These are phyloP conservation scores for Lentinula sp. DNA, from an alignment of 768 basidiomycete species.

Conservation along the genomic window DNA sequence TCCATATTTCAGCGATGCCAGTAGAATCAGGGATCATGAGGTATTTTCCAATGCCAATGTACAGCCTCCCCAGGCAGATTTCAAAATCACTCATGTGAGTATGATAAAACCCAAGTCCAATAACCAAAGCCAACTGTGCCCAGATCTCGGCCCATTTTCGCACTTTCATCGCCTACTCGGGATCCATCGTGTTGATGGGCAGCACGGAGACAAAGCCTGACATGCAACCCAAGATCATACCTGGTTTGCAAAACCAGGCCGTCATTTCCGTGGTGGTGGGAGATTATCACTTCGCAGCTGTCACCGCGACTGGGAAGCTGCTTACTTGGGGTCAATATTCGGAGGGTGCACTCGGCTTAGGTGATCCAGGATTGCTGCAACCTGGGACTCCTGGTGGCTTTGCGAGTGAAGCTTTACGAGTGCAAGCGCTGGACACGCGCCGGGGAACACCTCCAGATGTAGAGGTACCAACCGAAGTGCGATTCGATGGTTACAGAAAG, in stretches of 20 bases:
- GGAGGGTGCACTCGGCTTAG: conserved; percentile 79
- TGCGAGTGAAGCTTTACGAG: conserved; percentile 25
- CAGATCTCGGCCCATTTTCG: conserved; percentile 82
- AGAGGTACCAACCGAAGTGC: conserved; percentile 58
- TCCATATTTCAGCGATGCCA: conserved; percentile 64
- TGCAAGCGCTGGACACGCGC: conserved; percentile 19
- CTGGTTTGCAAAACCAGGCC: conserved; percentile 65
- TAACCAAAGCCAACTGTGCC: background rate
- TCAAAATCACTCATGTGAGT: conserved; percentile 77
- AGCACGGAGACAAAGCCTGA: conserved; percentile 30
- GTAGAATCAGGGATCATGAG: conserved; percentile 38
- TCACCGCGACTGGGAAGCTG: conserved; percentile 71
- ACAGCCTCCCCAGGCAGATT: conserved; percentile 30
- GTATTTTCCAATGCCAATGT: conserved; percentile 29
- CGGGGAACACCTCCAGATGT: conserved; percentile 38
- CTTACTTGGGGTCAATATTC: conserved; percentile 80
- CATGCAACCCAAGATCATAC: conserved; percentile 54
- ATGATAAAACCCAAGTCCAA: background rate
- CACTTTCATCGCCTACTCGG: conserved; percentile 78
- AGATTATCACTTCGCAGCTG: conserved; percentile 88
- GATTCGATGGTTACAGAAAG: conserved; percentile 58
- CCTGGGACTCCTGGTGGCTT: conserved; percentile 60
- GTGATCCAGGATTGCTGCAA: conserved; percentile 55
- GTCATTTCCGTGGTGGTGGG: conserved; percentile 88
- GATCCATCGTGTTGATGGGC: conserved; percentile 74